Percentiles rank a stretch among this genome's conserved stretches.
These are phyloP conservation scores for Eurotiales sp. DNA, from an alignment of 2,329 filamentous ascomycete genomes.

Conservation along the genomic window DNA sequence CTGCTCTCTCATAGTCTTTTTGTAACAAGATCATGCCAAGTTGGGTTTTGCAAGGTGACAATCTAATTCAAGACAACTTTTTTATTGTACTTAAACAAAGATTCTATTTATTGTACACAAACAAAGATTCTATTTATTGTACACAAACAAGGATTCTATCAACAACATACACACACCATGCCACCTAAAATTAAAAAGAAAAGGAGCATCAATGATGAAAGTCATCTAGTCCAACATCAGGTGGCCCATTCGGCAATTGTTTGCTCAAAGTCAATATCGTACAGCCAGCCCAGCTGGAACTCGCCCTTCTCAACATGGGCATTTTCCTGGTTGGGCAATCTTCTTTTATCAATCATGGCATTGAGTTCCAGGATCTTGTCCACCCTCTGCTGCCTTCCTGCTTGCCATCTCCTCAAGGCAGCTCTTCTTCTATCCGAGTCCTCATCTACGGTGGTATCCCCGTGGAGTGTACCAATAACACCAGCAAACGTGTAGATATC, in stretches of 20 bases:
- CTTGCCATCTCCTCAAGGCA: slow-evolving; percentile 7
- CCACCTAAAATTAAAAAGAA: too few species aligned
- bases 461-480: slow-evolving; percentile 26
- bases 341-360: slow-evolving; percentile 10
- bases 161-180: too few species aligned
- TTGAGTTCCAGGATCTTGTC: slow-evolving; percentile 11
- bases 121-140: too few species aligned
- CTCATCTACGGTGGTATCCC: not conserved
- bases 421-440: not conserved
- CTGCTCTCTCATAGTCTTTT: too few species aligned
- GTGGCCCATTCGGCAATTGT: not conserved
- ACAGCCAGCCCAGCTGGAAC: slow-evolving; percentile 9
- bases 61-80: too few species aligned
- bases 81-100: too few species aligned
- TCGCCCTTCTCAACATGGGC: not conserved
- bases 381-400: slow-evolving; percentile 7
- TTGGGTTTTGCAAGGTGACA: too few species aligned
- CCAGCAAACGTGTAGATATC: slow-evolving; percentile 48
- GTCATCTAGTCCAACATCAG: too few species aligned
- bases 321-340: not conserved
- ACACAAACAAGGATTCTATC: too few species aligned
- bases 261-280: slow-evolving; percentile 9
- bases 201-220: too few species aligned
- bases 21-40: too few species aligned
- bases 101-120: too few species aligned